Evolutionary conservation across 805 yeast species (phyloP).

Genomic region (Sungouiella blattae): DNA sequence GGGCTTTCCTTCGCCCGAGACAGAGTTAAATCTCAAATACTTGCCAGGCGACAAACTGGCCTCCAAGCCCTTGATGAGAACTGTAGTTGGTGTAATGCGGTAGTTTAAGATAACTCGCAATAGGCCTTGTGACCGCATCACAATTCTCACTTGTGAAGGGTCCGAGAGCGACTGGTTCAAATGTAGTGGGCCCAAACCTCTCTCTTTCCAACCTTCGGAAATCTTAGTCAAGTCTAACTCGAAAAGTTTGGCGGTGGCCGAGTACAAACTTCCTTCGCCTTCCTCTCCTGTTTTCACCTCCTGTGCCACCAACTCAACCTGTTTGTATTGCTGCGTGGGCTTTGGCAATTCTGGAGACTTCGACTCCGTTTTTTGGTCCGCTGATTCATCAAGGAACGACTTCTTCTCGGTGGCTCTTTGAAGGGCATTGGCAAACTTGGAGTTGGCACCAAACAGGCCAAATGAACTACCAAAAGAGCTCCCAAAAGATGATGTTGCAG

Average conservation of each 20-base stretch:
- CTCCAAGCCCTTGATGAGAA: slow-evolving; percentile 74
- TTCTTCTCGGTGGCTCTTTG: slow-evolving; percentile 48
- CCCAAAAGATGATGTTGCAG: slow-evolving; percentile 2
- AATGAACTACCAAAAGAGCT: slow-evolving; percentile 9
- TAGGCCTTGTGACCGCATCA: slow-evolving; percentile 89
- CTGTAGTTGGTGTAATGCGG: slow-evolving; percentile 59
- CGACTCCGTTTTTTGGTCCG: slow-evolving; percentile 16
- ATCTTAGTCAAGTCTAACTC: slow-evolving; percentile 63
- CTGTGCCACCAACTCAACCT: slow-evolving; percentile 55
- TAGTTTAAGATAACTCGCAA: slow-evolving; percentile 78
- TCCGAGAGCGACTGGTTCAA: slow-evolving; percentile 51
- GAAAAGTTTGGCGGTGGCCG: slow-evolving; percentile 75
- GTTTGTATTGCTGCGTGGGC: slow-evolving; percentile 42
- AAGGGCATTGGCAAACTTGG: slow-evolving; percentile 54
- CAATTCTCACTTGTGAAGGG: slow-evolving; percentile 55
- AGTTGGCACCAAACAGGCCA: slow-evolving; percentile 43
- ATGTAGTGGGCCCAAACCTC: slow-evolving; percentile 87
- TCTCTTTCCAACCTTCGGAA: slow-evolving; percentile 88
- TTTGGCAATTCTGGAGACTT: slow-evolving; percentile 23
- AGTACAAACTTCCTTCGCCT: slow-evolving; percentile 64
- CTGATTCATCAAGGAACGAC: slow-evolving; percentile 57
- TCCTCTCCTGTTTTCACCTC: slow-evolving; percentile 86
- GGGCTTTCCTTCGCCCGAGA: slow-evolving; percentile 60
- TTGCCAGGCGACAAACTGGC: slow-evolving; percentile 83
- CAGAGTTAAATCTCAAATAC: slow-evolving; percentile 69